Evolutionary conservation across 306 rosid species (phyloP).

Genomic region (Cicer arietinum): DNA sequence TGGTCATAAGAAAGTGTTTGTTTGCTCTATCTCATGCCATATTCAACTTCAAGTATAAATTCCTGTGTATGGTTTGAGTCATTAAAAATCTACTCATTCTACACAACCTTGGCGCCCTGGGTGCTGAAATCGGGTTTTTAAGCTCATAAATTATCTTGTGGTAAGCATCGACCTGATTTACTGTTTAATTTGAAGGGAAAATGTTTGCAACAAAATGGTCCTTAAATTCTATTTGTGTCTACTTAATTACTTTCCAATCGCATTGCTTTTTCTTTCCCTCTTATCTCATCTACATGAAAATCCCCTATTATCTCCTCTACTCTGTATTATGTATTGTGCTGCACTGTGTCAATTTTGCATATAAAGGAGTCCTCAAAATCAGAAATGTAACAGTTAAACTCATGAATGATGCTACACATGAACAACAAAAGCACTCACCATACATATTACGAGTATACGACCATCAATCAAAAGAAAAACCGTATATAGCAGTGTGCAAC

Average conservation of each 20-base stretch:
- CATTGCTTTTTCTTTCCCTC: background rate
- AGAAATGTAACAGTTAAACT: conserved; percentile 10
- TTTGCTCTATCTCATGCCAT: conserved; percentile 8
- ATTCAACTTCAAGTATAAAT: background rate
- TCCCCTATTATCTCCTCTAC: background rate
- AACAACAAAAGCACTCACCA: background rate
- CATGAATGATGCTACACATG: background rate
- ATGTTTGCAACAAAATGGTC: background rate
- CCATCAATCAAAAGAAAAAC: conserved; percentile 8
- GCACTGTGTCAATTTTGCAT: background rate
- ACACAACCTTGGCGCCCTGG: background rate
- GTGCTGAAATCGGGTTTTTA: conserved; percentile 1
- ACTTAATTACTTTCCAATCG: background rate
- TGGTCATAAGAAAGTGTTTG: background rate
- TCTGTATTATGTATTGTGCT: conserved; percentile 4
- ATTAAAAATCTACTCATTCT: background rate
- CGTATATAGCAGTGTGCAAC: conserved; percentile 16
- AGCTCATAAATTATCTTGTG: background rate
- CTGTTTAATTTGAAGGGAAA: background rate
- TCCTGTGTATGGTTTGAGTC: background rate
- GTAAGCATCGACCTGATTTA: background rate
- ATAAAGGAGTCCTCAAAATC: background rate
- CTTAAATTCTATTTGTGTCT: background rate
- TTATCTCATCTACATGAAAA: background rate
- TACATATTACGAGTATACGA: background rate